phyloP scores from a whole-genome alignment of 2,329 filamentous ascomycete species.

The Aspergillus jensenii region DNA sequence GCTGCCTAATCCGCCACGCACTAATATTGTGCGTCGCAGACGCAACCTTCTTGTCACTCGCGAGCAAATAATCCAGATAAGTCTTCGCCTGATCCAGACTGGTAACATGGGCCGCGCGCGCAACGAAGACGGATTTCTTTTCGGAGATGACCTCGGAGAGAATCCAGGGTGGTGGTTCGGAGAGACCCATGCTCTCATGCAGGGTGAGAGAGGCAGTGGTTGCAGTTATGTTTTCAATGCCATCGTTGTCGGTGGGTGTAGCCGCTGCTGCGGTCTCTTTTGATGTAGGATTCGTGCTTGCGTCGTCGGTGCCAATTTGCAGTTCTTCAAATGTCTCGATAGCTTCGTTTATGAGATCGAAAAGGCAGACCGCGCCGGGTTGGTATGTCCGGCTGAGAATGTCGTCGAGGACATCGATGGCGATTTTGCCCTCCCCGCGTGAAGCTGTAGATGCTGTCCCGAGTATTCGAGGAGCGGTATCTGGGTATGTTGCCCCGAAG shows the following conservation, averaged over 20 bases:
- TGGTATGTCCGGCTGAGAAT: conserved; percentile 68
- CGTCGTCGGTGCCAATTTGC: conserved; percentile 36
- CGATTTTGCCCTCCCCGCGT: conserved; percentile 69
- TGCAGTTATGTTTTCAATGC: not conserved
- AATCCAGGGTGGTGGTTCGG: conserved; percentile 63
- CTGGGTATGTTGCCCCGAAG: conserved; percentile 75
- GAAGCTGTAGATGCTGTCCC: conserved; percentile 75
- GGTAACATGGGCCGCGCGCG: conserved; percentile 68
- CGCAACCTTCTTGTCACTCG: conserved; percentile 81
- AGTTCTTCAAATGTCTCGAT: conserved; percentile 56
- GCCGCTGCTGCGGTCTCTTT: not conserved
- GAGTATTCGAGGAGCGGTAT: conserved; percentile 68
- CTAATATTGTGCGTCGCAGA: conserved; percentile 92
- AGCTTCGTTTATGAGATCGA: conserved; percentile 77
- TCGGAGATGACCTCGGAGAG: conserved; percentile 73
- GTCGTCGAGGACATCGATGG: conserved; percentile 67
- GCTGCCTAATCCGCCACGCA: conserved; percentile 76
- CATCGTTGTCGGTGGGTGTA: not conserved
- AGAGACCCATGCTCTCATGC: conserved; percentile 29
- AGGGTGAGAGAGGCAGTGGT: conserved; percentile 28
- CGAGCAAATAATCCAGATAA: conserved; percentile 73
- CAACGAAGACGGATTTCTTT: conserved; percentile 85
- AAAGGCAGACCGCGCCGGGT: conserved; percentile 78
- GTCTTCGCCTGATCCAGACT: conserved; percentile 69
- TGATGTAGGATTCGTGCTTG: not conserved